Percentiles rank a stretch among this genome's conserved stretches.
These are phyloP conservation scores for Ligustrum vulgare DNA, from an alignment of 257 asterid species.

Conservation along the genomic window DNA sequence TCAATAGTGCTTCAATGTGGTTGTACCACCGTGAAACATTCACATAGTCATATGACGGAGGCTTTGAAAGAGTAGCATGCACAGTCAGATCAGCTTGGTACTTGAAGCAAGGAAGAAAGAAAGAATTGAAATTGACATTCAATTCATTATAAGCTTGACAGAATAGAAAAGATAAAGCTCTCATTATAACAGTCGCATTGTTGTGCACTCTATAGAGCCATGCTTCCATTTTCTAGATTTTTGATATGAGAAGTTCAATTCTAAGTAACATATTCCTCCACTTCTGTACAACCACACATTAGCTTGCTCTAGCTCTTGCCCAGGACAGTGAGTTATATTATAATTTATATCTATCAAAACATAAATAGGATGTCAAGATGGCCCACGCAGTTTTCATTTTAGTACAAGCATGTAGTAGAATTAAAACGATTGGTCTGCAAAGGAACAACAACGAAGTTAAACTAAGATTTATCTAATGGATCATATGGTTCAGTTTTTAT, in stretches of 20 bases:
- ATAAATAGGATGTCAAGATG: not conserved
- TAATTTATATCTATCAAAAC: not conserved
- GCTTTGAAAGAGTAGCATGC: constrained; percentile 48
- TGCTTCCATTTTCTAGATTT: not conserved
- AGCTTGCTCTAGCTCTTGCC: not conserved
- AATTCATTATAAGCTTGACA: not conserved
- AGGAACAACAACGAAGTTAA: no score
- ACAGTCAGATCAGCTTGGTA: constrained; percentile 80
- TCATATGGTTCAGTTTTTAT: not conserved
- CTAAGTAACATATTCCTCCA: not conserved
- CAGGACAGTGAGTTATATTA: not conserved
- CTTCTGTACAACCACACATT: not conserved
- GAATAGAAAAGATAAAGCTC: not conserved
- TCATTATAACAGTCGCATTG: not conserved
- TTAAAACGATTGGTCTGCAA: no score
- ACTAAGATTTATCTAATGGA: no score
- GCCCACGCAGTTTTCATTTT: not conserved
- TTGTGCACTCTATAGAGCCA: not conserved
- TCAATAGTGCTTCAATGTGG: constrained; percentile 58
- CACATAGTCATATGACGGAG: constrained; percentile 69
- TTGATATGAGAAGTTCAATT: not conserved
- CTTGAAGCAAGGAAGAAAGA: constrained; percentile 32
- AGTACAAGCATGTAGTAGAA: not conserved
- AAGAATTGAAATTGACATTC: not conserved
- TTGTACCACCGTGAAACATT: constrained; percentile 62